Evolutionary conservation across 208 protist genomes (phyloP), one percentile per base, ranked within the genome.

Genomic region (Trypanosoma congolense): DNA sequence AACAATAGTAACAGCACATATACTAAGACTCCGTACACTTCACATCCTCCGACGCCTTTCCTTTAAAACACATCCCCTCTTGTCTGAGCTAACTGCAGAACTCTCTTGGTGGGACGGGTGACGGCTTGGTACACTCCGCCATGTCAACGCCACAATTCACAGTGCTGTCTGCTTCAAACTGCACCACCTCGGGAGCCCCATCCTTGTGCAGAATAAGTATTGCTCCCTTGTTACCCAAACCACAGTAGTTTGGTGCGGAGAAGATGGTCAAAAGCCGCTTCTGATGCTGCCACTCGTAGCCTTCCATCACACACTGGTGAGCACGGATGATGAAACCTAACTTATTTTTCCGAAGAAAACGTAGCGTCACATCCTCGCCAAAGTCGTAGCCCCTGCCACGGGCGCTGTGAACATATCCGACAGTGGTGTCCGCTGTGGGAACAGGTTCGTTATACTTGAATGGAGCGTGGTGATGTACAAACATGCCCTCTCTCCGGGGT

Each of bases 171-270:
- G 70, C 66, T 44, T 83, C 65, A 55, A 92, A 94, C 70, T 93
- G 86, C 46, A 85, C 55, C 3, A 88, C 22, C 22, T 68, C 61
- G 14, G 78, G 77, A 9, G 61, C 56, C 16, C 78, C 78, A 6
- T 57, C 18, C 1, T 35, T 51, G 49, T 90, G 75, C 3, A 94
- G 48, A 49, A 89, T 69, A 24, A 92, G 64, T 30, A 99, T 96
- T 1, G 98, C 96, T 1, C 98, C 98, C 18, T 98, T 97, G 71
- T 99, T 99, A 50, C 99, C 97, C 68, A 98, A 96, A 50, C 97
- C 97, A 68, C 97, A 99, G 80, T 99, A 99, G 75, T 99, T 99
- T 12, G 98, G 96, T 0, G 98, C 98, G 0, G 96, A 99, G 77
- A 99, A 99, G 5, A 99, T 54, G 0, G 98, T 99, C 31, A 99